These are phyloP conservation scores for Ascomycota sp. DNA, from an alignment of 2,329 filamentous ascomycete species.

Conservation along the genomic window DNA sequence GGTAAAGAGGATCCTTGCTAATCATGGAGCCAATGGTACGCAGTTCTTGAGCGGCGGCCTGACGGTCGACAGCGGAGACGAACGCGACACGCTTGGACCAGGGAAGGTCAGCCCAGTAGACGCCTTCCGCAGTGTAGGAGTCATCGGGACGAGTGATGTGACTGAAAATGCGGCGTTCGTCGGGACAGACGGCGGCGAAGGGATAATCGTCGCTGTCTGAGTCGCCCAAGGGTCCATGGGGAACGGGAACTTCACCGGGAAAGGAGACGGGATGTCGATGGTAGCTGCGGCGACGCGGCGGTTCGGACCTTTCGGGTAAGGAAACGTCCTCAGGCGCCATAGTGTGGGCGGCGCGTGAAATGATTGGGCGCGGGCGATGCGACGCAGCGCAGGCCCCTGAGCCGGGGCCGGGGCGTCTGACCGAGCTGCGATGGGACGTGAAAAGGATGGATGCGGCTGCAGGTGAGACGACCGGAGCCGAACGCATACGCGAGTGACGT, in stretches of 20 bases:
- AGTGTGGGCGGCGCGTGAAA: not conserved
- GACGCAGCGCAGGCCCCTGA: no score
- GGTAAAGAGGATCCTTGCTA: constrained; percentile 69
- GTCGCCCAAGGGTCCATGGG: constrained; percentile 26
- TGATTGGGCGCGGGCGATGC: not conserved
- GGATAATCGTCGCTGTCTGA: constrained; percentile 27
- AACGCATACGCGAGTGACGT: no score
- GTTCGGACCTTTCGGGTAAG: constrained; percentile 1
- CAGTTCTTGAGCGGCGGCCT: constrained; percentile 50
- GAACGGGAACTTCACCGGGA: constrained; percentile 32
- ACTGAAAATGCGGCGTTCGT: constrained; percentile 46
- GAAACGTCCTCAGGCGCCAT: constrained; percentile 1
- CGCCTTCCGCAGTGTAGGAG: constrained; percentile 60
- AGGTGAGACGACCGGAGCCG: no score
- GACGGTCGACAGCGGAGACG: constrained; percentile 50
- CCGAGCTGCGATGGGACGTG: no score
- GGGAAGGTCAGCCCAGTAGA: constrained; percentile 85
- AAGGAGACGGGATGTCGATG: constrained; percentile 16
- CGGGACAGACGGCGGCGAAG: constrained; percentile 19
- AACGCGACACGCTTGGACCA: constrained; percentile 51
- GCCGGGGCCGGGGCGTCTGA: no score
- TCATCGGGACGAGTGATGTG: constrained; percentile 75
- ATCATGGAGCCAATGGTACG: constrained; percentile 52
- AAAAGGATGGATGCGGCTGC: no score
- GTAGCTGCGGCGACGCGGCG: constrained; percentile 4